Evolutionary conservation across 176 grass and related monocot species (phyloP).

Genomic region (Zea luxurians): DNA sequence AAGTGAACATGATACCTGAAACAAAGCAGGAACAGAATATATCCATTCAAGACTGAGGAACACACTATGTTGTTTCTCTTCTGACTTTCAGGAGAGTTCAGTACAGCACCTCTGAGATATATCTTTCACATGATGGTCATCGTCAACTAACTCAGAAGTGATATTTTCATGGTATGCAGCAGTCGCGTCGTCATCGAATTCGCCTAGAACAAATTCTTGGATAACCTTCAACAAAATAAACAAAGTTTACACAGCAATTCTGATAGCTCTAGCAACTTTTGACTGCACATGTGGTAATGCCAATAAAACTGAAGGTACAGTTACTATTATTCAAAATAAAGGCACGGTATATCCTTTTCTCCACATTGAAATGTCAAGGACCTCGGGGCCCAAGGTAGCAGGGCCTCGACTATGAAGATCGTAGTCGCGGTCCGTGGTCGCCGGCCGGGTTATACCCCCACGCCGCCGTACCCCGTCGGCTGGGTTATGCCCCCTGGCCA

Average conservation of each 20-base stretch:
- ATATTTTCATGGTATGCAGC: constrained; percentile 63
- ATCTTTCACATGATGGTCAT: constrained; percentile 59
- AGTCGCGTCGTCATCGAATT: constrained; percentile 76
- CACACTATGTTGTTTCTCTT: background rate
- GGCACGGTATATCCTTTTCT: background rate
- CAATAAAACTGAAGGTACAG: background rate
- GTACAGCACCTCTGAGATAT: constrained; percentile 66
- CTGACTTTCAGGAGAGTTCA: background rate
- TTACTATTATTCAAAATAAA: constrained; percentile 9
- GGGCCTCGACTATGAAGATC: too few relatives aligned
- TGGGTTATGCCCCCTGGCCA: too few relatives aligned
- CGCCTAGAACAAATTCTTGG: constrained; percentile 94
- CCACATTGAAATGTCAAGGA: background rate
- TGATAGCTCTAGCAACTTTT: constrained; percentile 14
- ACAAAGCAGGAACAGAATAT: constrained; percentile 16
- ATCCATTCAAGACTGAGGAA: constrained; percentile 12
- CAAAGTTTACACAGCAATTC: background rate
- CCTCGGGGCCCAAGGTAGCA: too few relatives aligned
- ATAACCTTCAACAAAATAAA: constrained; percentile 52
- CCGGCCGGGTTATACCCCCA: too few relatives aligned
- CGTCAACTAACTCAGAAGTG: constrained; percentile 47
- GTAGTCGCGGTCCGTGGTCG: too few relatives aligned
- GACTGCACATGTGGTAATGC: background rate
- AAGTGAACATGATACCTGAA: constrained; percentile 88
- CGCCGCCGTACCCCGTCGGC: too few relatives aligned